Conservation (phyloP, 176 grass and related monocot genomes). For the Hsuehochloa calcarea region DNA sequence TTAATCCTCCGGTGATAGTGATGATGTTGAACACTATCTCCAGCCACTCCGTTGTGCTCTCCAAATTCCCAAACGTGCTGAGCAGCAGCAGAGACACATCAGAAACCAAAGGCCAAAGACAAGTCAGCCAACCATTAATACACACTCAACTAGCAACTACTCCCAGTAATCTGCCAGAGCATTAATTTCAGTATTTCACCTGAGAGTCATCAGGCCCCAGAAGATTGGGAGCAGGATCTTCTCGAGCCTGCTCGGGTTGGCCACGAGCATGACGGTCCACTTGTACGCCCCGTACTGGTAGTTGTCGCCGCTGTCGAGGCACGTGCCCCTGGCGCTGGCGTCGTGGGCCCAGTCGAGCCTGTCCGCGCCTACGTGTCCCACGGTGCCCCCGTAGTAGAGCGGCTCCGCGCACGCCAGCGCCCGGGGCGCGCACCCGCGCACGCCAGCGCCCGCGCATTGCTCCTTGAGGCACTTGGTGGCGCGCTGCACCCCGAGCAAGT, state of each 20-base stretch:
- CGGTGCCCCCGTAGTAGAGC: conserved; percentile 59
- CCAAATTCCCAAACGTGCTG: conserved; percentile 84
- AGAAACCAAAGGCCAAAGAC: background rate
- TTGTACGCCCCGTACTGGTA: conserved; percentile 86
- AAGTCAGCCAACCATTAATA: background rate
- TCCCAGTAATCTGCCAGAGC: too few species aligned
- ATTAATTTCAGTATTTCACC: background rate
- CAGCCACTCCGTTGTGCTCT: conserved; percentile 93
- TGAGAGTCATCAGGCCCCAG: conserved; percentile 81
- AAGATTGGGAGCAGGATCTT: conserved; percentile 91
- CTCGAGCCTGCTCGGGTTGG: conserved; percentile 72
- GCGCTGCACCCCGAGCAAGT: conserved; percentile 75
- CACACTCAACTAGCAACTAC: background rate
- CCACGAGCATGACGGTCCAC: conserved; percentile 78
- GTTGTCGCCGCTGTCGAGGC: conserved; percentile 45
- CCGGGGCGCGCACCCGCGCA: conserved; percentile 30
- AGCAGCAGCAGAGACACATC: background rate
- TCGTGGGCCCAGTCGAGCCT: conserved; percentile 57
- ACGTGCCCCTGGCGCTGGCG: conserved; percentile 45
- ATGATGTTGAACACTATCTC: conserved; percentile 98
- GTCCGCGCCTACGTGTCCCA: background rate
- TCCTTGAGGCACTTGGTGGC: conserved; percentile 69
- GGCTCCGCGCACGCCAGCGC: conserved; percentile 58
- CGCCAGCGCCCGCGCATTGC: conserved; percentile 37
- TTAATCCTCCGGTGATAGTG: conserved; percentile 67